phyloP scores from a whole-genome alignment of 257 asterid species.

The Schizonepeta tenuifolia region DNA sequence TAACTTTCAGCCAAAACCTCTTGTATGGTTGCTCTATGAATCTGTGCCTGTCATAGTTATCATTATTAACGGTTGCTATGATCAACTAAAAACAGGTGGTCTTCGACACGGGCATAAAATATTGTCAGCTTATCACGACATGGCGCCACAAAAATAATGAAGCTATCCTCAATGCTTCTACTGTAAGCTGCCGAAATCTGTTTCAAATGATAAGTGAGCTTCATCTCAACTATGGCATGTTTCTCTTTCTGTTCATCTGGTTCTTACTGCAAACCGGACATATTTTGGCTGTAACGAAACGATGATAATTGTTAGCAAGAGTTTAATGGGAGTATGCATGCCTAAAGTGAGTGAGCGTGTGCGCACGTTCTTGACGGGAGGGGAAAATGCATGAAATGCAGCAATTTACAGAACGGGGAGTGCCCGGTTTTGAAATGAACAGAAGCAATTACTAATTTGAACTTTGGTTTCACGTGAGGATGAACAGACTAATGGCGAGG shows the following conservation, averaged over 20 bases:
- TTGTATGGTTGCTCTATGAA: background rate
- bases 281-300: background rate
- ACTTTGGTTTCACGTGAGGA: constrained; percentile 2
- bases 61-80: constrained; percentile 7
- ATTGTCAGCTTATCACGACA: constrained; percentile 37
- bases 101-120: constrained; percentile 47
- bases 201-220: background rate
- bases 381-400: constrained; percentile 4
- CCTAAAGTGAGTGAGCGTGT: too few species aligned
- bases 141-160: constrained; percentile 38
- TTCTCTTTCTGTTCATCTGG: background rate
- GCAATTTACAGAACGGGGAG: background rate
- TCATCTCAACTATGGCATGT: background rate
- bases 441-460: background rate
- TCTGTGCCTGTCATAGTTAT: background rate
- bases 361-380: background rate
- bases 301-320: background rate
- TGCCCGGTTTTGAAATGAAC: background rate
- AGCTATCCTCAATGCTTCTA: constrained; percentile 1
- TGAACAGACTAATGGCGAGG: too few species aligned
- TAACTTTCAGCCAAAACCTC: constrained; percentile 5
- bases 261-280: background rate
- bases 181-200: background rate
- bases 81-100: constrained; percentile 52
- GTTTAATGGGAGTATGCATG: too few species aligned